Evolutionary conservation across 305 asterid species (phyloP), one percentile per base, ranked within the genome.

Genomic region (Fraxinus greggii): DNA sequence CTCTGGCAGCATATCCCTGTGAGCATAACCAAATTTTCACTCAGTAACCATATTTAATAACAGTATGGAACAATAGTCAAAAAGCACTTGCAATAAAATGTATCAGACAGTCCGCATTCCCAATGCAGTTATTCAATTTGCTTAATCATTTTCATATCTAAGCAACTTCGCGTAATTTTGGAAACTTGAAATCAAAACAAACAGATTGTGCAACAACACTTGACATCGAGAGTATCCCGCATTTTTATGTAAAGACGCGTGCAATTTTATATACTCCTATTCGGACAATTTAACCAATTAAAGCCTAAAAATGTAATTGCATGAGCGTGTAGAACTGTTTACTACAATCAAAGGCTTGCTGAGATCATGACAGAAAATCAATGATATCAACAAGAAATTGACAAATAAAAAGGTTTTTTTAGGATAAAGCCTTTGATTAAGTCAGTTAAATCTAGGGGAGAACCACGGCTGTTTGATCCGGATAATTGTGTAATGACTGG

Each of bases 1-100:
- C 98, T 77, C 98, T 88, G 75, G 99, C 99, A 48, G 98, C 99
- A 83, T 95, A 95, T 23, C 99, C 98, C 99, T 95, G 91, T 80
- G 61, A 79, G 42, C 51, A 79, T 31, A 82, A 65, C 48, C 82
- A 88, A 75, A 36, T 48, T 73, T 28, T 26, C 69, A 63, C 26
- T 38, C 10, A 28, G 23, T 67, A 42, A 65, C 75, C 4, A n/a
- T 3, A n/a, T 48, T 45, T 48, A 48, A 48, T 3, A 15, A 48
- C 59, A 45, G 56, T 48, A 4, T 48, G 59, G 54, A 45, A 45
- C 5, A 19, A 54, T 32, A 73, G 7, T 32, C 15, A 1, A 73
- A 73, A n/a, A 19, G 29, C 54, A 33, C 28, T 4, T 19, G 15
- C 12, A 12, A 32, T 32, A 56, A 17, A 29, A 38, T 42, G 54